Evolutionary conservation across 768 basidiomycete species (phyloP).

Genomic region (Leccinum ochraceum): DNA sequence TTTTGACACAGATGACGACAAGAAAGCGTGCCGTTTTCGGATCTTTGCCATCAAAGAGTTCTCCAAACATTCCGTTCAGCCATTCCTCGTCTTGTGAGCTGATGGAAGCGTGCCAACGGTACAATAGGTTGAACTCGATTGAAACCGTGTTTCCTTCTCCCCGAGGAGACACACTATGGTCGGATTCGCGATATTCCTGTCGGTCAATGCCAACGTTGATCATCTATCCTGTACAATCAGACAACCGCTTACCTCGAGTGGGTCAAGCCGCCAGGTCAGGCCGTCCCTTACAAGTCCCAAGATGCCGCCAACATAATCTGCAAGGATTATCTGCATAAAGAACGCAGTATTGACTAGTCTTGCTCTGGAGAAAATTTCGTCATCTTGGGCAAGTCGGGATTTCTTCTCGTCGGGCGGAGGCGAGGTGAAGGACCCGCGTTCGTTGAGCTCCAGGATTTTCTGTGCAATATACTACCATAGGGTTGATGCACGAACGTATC

Average conservation of each 20-base stretch:
- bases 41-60: conserved; percentile 43
- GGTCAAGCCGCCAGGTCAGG: conserved; percentile 65
- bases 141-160: conserved; percentile 78
- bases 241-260: conserved; percentile 49
- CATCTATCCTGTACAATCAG: neutral
- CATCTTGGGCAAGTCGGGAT: conserved; percentile 53
- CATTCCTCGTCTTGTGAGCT: conserved; percentile 54
- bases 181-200: conserved; percentile 50
- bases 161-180: conserved; percentile 56
- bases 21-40: conserved; percentile 37
- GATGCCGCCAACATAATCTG: conserved; percentile 76
- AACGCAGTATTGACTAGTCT: conserved; percentile 73
- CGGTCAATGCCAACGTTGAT: neutral
- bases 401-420: conserved; percentile 19
- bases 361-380: conserved; percentile 74
- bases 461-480: conserved; percentile 62
- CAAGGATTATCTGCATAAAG: conserved; percentile 68
- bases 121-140: conserved; percentile 67
- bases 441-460: conserved; percentile 69
- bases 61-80: conserved; percentile 48
- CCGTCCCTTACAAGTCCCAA: conserved; percentile 69
- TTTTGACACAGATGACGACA: neutral
- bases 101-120: conserved; percentile 66
- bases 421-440: conserved; percentile 46
- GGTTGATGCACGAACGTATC: conserved; percentile 5